phyloP scores from a whole-genome alignment of 2,329 filamentous ascomycete species.

The Ophioceras dolichostomum region DNA sequence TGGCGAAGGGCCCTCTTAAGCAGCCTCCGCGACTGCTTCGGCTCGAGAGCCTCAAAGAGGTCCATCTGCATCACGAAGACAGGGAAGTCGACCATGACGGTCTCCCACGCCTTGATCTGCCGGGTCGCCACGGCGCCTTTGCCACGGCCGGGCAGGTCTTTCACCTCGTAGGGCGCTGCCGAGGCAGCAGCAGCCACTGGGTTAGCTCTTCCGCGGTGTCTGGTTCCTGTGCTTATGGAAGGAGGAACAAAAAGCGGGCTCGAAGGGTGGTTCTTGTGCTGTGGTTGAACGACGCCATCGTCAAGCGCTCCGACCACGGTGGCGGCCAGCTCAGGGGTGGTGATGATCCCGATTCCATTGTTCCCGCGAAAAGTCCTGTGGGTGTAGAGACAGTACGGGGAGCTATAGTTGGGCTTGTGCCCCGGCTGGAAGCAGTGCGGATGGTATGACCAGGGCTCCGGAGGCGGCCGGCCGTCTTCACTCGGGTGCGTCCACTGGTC shows the following conservation, averaged over 20 bases:
- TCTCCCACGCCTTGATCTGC: slow-evolving; percentile 7
- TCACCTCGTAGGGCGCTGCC: slow-evolving; percentile 9
- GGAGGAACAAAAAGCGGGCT: too few relatives aligned
- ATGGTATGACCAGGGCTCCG: slow-evolving; percentile 11
- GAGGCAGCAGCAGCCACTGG: too few relatives aligned
- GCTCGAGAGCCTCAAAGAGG: slow-evolving; percentile 6
- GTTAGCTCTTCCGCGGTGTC: too few relatives aligned
- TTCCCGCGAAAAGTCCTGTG: slow-evolving; percentile 9
- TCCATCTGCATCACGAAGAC: slow-evolving; percentile 11
- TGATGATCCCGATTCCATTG: slow-evolving; percentile 13
- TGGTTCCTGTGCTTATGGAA: too few relatives aligned
- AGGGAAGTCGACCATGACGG: slow-evolving; percentile 11
- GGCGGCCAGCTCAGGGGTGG: slow-evolving; percentile 11
- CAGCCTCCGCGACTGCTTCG: slow-evolving; percentile 7
- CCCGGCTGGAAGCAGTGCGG: slow-evolving; percentile 8
- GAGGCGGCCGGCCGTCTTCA: too few relatives aligned
- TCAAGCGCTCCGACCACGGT: slow-evolving; percentile 9
- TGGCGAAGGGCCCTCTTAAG: slow-evolving; percentile 8
- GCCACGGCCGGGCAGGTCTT: slow-evolving; percentile 10
- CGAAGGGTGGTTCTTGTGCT: slow-evolving; percentile 6
- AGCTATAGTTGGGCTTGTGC: background rate
- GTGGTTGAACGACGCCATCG: slow-evolving; percentile 8
- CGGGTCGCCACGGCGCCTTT: slow-evolving; percentile 12
- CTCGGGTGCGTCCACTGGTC: too few relatives aligned
- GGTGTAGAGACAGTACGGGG: slow-evolving; percentile 13